phyloP scores from a whole-genome alignment of 2,329 filamentous ascomycete genomes.

The Xylaria sp. region DNA sequence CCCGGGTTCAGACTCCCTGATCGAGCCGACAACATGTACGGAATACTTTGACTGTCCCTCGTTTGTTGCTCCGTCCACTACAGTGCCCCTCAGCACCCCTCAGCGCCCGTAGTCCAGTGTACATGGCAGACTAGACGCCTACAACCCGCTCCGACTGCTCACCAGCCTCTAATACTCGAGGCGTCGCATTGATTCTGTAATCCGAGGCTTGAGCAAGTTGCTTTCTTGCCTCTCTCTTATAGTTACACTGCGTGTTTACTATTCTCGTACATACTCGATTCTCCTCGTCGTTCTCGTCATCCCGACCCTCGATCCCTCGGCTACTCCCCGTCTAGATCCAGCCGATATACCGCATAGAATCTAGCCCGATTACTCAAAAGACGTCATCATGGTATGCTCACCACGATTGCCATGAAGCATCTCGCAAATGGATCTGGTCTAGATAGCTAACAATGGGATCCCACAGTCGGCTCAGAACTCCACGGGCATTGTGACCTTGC shows the following conservation, averaged over 20 bases:
- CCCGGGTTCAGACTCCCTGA: not conserved
- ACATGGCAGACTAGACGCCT: not conserved
- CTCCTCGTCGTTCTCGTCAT: not conserved
- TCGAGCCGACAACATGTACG: too few species aligned
- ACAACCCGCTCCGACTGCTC: not conserved
- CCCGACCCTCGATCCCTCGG: not conserved
- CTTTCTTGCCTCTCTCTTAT: not conserved
- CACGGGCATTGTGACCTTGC: slow-evolving; percentile 93
- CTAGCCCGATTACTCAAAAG: not conserved
- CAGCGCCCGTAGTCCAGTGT: not conserved
- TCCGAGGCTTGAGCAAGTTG: too few species aligned
- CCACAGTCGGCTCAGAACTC: slow-evolving; percentile 93
- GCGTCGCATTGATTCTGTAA: slow-evolving; percentile 10
- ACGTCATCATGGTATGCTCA: slow-evolving; percentile 19
- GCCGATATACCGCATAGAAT: not conserved
- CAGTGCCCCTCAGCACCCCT: too few species aligned
- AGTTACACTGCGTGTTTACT: not conserved
- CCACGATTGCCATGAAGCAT: not conserved
- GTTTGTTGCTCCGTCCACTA: too few species aligned
- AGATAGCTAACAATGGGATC: slow-evolving; percentile 18
- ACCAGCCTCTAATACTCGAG: not conserved
- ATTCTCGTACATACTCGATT: slow-evolving; percentile 5
- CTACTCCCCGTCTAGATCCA: not conserved
- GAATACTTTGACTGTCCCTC: too few species aligned
- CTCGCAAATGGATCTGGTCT: not conserved